Conservation (phyloP, 257 asterid genomes). For the Capsicum chinense region DNA sequence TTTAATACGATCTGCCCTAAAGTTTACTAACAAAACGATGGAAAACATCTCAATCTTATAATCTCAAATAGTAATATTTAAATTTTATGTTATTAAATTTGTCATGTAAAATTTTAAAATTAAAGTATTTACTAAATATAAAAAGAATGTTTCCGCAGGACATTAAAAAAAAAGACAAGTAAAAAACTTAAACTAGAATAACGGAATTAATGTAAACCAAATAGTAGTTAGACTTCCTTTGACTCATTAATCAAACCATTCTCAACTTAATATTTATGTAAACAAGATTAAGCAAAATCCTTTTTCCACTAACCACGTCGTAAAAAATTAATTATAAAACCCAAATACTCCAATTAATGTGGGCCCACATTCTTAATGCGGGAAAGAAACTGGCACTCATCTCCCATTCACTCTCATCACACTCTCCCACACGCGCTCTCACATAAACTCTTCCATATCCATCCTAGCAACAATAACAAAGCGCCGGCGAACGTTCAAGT, state of each 20-base stretch:
- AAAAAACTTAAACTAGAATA: no score
- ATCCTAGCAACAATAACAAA: not conserved
- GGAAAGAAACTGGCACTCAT: slow-evolving; percentile 21
- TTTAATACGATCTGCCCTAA: no score
- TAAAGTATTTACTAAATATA: no score
- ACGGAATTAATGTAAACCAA: no score
- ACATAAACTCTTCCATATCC: not conserved
- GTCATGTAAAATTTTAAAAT: no score
- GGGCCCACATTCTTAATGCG: slow-evolving; percentile 25
- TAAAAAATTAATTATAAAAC: slow-evolving; percentile 6
- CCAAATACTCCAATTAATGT: not conserved
- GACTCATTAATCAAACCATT: slow-evolving; percentile 29
- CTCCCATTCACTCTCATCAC: not conserved
- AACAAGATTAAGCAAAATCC: not conserved
- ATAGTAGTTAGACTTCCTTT: not conserved
- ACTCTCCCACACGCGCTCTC: not conserved
- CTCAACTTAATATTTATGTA: not conserved
- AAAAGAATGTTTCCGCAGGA: no score
- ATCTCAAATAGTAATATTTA: no score
- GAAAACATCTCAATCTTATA: no score
- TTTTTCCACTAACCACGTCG: not conserved
- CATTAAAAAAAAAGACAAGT: no score
- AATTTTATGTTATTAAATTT: no score
- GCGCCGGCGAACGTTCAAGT: not conserved
- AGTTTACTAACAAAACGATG: no score